A percentile compares a stretch with the other conserved stretches of the same genome.
Conservation (phyloP, 148 eudicot species). For the Amaranthus hypochondriacus region DNA sequence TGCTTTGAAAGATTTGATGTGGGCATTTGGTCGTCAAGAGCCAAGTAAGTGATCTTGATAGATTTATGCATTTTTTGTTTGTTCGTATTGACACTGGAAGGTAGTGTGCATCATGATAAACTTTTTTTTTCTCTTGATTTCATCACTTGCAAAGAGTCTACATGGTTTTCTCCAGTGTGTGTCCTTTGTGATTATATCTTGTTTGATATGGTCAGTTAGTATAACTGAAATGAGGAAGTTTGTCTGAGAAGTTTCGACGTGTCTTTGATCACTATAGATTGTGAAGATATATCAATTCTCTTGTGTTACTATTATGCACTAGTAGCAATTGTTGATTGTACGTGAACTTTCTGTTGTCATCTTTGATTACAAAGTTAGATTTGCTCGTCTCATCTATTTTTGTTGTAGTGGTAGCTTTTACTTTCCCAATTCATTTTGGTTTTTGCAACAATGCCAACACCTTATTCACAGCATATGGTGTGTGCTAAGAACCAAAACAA, state of each 20-base stretch:
- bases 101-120: too few relatives aligned
- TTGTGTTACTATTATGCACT: neutral
- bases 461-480: too few relatives aligned
- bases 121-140: neutral
- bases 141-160: neutral
- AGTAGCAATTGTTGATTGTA: neutral
- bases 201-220: neutral
- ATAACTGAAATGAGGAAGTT: neutral
- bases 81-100: neutral
- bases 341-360: neutral
- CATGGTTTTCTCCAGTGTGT: neutral
- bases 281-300: neutral
- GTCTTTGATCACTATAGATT: neutral
- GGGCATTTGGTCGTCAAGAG: conserved; percentile 85
- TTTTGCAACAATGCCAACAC: neutral
- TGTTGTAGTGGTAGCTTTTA: neutral
- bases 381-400: neutral
- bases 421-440: neutral
- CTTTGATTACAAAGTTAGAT: neutral
- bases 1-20: conserved; percentile 76
- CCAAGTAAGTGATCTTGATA: conserved; percentile 29
- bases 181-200: neutral
- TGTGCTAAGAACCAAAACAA: too few relatives aligned
- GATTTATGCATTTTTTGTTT: too few relatives aligned
- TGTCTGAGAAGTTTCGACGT: neutral